Evolutionary conservation across 495 filamentous ascomycete species (phyloP), one percentile per base, ranked within the genome.

Genomic region (Podospora anserina): DNA sequence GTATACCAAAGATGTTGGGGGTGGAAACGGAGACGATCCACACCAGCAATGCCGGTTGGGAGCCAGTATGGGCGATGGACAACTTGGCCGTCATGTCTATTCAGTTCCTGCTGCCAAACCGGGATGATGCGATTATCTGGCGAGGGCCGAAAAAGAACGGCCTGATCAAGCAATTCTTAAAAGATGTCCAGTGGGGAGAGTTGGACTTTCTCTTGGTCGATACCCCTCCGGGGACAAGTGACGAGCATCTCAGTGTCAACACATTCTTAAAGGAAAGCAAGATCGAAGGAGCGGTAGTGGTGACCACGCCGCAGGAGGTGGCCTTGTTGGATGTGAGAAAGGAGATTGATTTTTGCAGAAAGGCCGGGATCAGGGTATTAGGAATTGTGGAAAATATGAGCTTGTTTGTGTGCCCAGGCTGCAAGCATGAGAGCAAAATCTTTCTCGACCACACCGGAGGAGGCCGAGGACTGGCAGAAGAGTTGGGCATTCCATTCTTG

Each of bases 381-480:
- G 96, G 95, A 0, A 79, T 99, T 16, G 96, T 97, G 54, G 95
- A 99, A 83, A 99, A 99, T 77, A 99, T 99, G 95, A 90, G 88
- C 62, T 92, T 93, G 11, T 99, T 97, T 78, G 93, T 98, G 54
- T 99, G 95, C 77, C 92, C 92, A 4, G 92, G 90, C 54, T 99
- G 95, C 78, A 89, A 84, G 49, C 87, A 92, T 68, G 84, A 88
- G 76, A 91, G 85, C 63, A 87, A 96, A 75, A 96, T 99, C 44
- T 99, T 98, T 79, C 86, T 87, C 67, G 91, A 94, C 5, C 96
- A 92, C 20, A 99, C 96, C 1, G 95, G 95, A 11, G 96, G 95
- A 5, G 95, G 90, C 11, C 82, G 84, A 67, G 87, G 83, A 53
- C 77, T 99, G 67, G 94, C 94, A 2, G 84, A 88, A 79, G 93